Base-by-base conservation (phyloP, 176 grass and related monocot species). In the Eleusine indica region DNA sequence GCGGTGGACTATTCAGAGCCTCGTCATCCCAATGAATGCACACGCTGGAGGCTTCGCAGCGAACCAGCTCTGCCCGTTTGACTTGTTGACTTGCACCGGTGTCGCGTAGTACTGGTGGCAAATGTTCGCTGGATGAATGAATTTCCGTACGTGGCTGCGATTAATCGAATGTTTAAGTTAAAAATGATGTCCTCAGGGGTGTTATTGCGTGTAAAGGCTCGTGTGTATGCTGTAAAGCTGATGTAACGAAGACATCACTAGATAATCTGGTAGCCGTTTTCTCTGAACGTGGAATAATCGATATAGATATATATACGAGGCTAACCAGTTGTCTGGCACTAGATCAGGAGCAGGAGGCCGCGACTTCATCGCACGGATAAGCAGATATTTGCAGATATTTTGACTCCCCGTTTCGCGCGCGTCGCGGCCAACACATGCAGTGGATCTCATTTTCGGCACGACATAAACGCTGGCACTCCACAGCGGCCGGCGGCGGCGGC, bases 171-270 rank as follows among this genome's bases (percentile, higher is more conserved):
- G 32, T 35, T 35, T 35, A 35, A 35, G 32, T 25, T 25, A 35
- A 2, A 35, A 35, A 35, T 35, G 28, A 56, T 25, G 28, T 63
- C 17, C 70, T 40, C 39, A 9, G 2, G 9, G 7, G 1, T 8
- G n/a, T 37, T 53, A 67, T 17, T 53, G 17, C 39, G 66, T 70
- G 62, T 61, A 29, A 60, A 47, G 40, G 18, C 13, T 2, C 13
- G 1, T 56, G 64, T 67, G 80, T 1, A 28, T 81, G 46, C 48
- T 17, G 77, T 25, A 25, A 75, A 75, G 78, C 49, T 58, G 77
- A 81, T 60, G 69, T 46, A 14, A 51, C 13, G 48, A 51, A 15
- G 48, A 16, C 48, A 51, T 12, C 48, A 7, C 7, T 9, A 6
- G 38, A 2, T 9, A 46, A 49, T 7, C 19, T 1, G 54, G 3